These are phyloP conservation scores for Stagonosporopsis chrysanthemi DNA, from an alignment of 2,329 filamentous ascomycete species.

Conservation along the genomic window DNA sequence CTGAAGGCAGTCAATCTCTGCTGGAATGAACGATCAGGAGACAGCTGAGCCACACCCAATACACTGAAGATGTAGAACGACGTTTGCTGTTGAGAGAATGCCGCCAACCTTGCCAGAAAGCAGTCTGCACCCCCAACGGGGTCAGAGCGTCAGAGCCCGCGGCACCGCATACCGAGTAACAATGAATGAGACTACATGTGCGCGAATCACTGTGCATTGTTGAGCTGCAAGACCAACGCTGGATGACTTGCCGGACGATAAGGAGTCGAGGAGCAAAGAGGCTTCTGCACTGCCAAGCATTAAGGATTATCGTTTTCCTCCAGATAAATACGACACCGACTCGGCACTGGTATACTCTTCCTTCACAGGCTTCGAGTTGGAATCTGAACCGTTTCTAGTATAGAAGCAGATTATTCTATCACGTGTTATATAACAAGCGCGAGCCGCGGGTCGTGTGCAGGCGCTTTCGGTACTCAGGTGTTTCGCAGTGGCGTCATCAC, in stretches of 20 bases:
- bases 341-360: neutral
- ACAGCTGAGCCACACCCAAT: neutral
- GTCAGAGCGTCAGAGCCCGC: neutral
- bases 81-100: neutral
- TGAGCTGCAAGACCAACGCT: conserved; percentile 14
- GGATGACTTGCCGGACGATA: conserved; percentile 7
- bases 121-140: neutral
- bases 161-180: neutral
- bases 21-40: neutral
- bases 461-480: neutral
- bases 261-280: conserved; percentile 1
- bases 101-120: neutral
- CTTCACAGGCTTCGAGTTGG: neutral
- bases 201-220: conserved; percentile 4
- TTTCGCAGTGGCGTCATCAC: conserved; percentile 18
- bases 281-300: conserved; percentile 13
- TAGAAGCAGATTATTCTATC: conserved; percentile 1
- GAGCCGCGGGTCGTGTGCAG: neutral
- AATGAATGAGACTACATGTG: neutral
- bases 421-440: conserved; percentile 3
- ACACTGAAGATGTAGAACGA: neutral
- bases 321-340: neutral
- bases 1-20: conserved; percentile 1
- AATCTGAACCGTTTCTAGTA: neutral
- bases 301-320: neutral